A percentile compares a stretch with the other conserved stretches of the same genome.
phyloP scores from a whole-genome alignment of 371 early-diverging fungal species.

The Phascolomyces articulosus region DNA sequence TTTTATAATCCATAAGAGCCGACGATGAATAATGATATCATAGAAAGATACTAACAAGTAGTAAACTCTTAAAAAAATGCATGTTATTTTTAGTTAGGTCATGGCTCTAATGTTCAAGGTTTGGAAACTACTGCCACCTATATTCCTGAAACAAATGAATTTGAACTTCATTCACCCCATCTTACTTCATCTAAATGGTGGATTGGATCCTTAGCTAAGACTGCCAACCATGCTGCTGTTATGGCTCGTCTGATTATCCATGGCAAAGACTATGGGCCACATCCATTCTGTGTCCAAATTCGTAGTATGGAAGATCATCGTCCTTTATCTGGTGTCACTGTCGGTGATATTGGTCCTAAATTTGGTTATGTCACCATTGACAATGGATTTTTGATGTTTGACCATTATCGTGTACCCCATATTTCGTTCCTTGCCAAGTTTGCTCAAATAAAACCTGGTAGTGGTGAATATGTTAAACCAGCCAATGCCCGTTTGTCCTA shows the following conservation, averaged over 20 bases:
- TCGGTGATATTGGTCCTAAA: slow-evolving; percentile 92
- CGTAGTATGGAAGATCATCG: slow-evolving; percentile 78
- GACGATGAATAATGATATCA: too few species aligned
- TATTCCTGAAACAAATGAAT: slow-evolving; percentile 78
- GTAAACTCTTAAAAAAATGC: too few species aligned
- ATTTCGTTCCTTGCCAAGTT: slow-evolving; percentile 81
- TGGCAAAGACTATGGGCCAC: slow-evolving; percentile 81
- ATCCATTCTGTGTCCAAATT: slow-evolving; percentile 89
- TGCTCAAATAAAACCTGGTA: slow-evolving; percentile 65
- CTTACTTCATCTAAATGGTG: slow-evolving; percentile 88
- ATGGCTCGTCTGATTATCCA: slow-evolving; percentile 84
- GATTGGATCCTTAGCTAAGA: slow-evolving; percentile 79
- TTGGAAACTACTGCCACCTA: slow-evolving; percentile 93
- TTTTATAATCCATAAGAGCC: too few species aligned
- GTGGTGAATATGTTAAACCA: slow-evolving; percentile 72
- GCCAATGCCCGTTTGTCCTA: too few species aligned
- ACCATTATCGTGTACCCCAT: slow-evolving; percentile 79
- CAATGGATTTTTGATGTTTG: slow-evolving; percentile 84
- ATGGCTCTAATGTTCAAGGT: slow-evolving; percentile 84
- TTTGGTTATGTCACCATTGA: slow-evolving; percentile 82
- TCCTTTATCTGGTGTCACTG: slow-evolving; percentile 80
- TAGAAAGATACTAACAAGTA: too few species aligned
- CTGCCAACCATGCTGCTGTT: slow-evolving; percentile 82
- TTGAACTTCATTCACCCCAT: slow-evolving; percentile 83
- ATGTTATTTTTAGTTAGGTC: slow-evolving; percentile 25